phyloP scores from a whole-genome alignment of 371 early-diverging fungal species.

The Mucor piriformis region DNA sequence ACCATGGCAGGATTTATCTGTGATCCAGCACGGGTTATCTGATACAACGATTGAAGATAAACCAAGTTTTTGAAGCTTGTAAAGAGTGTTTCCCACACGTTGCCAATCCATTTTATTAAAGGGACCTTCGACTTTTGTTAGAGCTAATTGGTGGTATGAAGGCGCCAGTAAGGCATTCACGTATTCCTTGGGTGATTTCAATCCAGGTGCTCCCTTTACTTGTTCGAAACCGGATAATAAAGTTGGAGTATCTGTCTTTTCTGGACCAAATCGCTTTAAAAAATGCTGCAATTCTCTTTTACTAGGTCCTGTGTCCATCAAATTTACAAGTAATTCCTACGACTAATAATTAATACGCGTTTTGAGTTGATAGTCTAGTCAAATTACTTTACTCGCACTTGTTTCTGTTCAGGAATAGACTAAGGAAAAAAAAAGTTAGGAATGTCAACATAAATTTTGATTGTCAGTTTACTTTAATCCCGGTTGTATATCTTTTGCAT shows the following conservation, averaged over 20 bases:
- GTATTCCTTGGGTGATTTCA: constrained; percentile 46
- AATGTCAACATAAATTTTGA: not conserved
- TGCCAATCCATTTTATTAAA: constrained; percentile 55
- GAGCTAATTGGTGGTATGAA: constrained; percentile 54
- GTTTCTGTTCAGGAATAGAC: constrained; percentile 18
- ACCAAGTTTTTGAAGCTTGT: constrained; percentile 71
- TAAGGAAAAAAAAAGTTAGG: not conserved
- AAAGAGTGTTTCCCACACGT: constrained; percentile 61
- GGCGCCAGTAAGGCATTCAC: constrained; percentile 54
- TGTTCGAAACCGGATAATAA: constrained; percentile 15
- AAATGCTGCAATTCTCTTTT: constrained; percentile 80
- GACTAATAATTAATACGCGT: too few species aligned
- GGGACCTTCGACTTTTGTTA: constrained; percentile 65
- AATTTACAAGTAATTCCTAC: constrained; percentile 24
- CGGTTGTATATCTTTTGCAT: constrained; percentile 4
- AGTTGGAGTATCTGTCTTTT: constrained; percentile 16
- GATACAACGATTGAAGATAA: constrained; percentile 73
- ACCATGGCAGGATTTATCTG: constrained; percentile 28
- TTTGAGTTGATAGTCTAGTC: too few species aligned
- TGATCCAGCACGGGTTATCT: constrained; percentile 56
- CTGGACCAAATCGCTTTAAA: constrained; percentile 62
- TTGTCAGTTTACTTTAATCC: not conserved
- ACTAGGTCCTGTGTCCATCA: constrained; percentile 71
- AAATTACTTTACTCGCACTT: constrained; percentile 21
- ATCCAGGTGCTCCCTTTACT: constrained; percentile 8